Base-by-base conservation (phyloP, 495 filamentous ascomycete species). In the Penicillium cataractarum region DNA sequence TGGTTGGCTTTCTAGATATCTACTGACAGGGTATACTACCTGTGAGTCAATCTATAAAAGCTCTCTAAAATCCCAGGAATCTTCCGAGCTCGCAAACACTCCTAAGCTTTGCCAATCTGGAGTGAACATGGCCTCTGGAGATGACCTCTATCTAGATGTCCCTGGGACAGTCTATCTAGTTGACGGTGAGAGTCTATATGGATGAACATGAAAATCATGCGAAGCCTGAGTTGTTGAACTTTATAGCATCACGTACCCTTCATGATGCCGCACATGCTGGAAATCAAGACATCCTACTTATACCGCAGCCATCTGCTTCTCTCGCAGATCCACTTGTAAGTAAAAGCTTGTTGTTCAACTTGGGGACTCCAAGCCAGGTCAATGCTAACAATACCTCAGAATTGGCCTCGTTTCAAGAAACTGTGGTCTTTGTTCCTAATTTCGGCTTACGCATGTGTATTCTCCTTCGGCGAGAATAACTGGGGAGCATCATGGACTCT, bases 101-200 rank as follows among this genome's bases (percentile, higher is more conserved):
- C 7, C 19, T 46, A 8, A 24, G 0, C 6, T 5, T 6, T 3
- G 15, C 29, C 12, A 8, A 50, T 24, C 15, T 10, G 9, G n/a
- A 19, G 2, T 48, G 17, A 6, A 35, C 21, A 75, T 74, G 73
- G 46, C 64, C 57, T 66, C 35, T 13, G 50, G 58, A 13, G 62
- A 71, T 48, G 64, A 69, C 53, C 55, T 65, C 3, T 15, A 58
- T 2, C 66, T 64, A 0, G 74, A 73, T 61, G 72, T 75, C 13
- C 74, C 74, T 10, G 74, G 74, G 19, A 75, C 74, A 2, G 67
- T 74, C 5, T 74, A 71, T 60, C 46, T 76, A 13, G 69, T 76
- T 12, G 72, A 73, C 26, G 54, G 71, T 68, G 58, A 10, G 40
- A 51, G 35, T 19, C 10, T 19, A 24, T 49, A 39, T 27, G 29